Percentiles rank a stretch among this genome's conserved stretches.
phyloP scores from a whole-genome alignment of 495 filamentous ascomycete genomes.

The Talaromyces proteolyticus region DNA sequence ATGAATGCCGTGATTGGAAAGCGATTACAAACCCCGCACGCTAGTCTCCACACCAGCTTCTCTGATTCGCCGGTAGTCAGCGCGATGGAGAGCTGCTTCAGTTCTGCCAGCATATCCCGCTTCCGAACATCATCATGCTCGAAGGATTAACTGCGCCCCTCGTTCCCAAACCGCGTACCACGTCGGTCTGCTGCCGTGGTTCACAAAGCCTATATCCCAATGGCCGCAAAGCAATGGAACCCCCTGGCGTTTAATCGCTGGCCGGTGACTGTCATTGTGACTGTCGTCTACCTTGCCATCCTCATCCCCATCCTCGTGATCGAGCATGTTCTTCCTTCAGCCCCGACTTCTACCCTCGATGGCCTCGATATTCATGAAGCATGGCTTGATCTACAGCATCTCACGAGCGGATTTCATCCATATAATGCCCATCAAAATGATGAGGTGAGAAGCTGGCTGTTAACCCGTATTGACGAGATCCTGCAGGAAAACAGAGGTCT shows the following conservation, averaged over 20 bases:
- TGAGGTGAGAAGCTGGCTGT: slow-evolving; percentile 68
- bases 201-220: no score
- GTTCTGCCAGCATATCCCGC: no score
- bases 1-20: no score
- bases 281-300: slow-evolving; percentile 63
- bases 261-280: slow-evolving; percentile 68
- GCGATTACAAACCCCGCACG: no score
- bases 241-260: slow-evolving; percentile 58
- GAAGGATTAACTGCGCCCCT: neutral
- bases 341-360: slow-evolving; percentile 50
- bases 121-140: no score
- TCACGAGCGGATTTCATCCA: slow-evolving; percentile 78
- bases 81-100: neutral
- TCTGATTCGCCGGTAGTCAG: no score
- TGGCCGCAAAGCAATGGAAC: slow-evolving; percentile 39
- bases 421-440: slow-evolving; percentile 85
- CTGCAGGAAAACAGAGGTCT: slow-evolving; percentile 46
- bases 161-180: neutral
- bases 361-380: slow-evolving; percentile 77
- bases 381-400: slow-evolving; percentile 72
- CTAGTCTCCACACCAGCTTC: no score
- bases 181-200: neutral
- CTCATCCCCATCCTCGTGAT: slow-evolving; percentile 64
- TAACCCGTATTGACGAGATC: slow-evolving; percentile 64
- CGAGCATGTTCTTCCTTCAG: slow-evolving; percentile 67